Conservation (phyloP, 306 rosid species). For the Ormosia emarginata region DNA sequence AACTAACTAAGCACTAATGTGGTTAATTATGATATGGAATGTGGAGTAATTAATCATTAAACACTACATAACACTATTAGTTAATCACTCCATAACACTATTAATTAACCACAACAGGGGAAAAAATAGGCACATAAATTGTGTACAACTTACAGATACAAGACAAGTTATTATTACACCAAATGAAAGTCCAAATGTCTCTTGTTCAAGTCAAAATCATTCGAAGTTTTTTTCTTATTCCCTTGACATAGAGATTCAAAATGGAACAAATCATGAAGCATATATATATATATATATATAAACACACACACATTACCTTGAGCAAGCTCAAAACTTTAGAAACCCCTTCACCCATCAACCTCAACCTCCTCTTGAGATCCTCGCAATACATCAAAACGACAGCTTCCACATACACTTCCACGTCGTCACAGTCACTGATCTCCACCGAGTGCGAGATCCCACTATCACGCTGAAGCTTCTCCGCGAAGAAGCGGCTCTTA, state of each 20-base stretch:
- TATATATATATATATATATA: too few species aligned
- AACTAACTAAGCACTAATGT: not conserved
- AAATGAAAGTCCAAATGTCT: not conserved
- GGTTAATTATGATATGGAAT: not conserved
- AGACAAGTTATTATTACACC: too few species aligned
- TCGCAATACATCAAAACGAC: constrained; percentile 79
- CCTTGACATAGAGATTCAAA: too few species aligned
- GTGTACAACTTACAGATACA: not conserved
- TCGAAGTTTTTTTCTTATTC: not conserved
- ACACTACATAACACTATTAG: not conserved
- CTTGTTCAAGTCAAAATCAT: not conserved
- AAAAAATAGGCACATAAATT: not conserved
- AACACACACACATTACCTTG: constrained; percentile 36
- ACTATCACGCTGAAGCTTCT: constrained; percentile 49
- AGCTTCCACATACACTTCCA: constrained; percentile 72
- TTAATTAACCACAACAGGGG: not conserved
- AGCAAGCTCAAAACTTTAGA: constrained; percentile 77
- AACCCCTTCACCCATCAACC: constrained; percentile 59
- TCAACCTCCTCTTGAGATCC: constrained; percentile 61
- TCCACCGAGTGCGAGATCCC: constrained; percentile 64
- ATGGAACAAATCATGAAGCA: not conserved
- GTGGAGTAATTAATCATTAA: not conserved
- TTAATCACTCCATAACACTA: not conserved
- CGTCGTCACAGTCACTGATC: constrained; percentile 88
- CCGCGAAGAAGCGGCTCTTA: constrained; percentile 80